Conservation (phyloP, 192 early-diverging fungal species). For the Paraglomus brasilianum region DNA sequence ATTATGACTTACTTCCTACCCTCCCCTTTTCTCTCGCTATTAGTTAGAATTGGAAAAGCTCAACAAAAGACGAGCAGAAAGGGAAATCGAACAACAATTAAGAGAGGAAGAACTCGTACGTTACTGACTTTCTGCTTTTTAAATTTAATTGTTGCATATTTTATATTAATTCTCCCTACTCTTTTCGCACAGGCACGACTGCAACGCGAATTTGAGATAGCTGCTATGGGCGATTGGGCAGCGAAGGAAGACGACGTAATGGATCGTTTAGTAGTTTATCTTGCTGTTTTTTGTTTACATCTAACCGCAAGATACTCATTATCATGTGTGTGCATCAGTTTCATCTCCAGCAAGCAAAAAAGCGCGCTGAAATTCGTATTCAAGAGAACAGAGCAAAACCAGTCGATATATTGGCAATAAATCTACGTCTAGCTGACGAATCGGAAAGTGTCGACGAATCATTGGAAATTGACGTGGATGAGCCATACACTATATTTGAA, state of each 20-base stretch:
- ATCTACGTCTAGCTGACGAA: slow-evolving; percentile 70
- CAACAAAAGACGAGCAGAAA: slow-evolving; percentile 72
- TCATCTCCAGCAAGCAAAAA: slow-evolving; percentile 87
- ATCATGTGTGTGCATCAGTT: slow-evolving; percentile 47
- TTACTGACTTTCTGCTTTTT: too few relatives aligned
- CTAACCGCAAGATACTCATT: background rate
- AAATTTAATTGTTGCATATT: too few relatives aligned
- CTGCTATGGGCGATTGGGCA: slow-evolving; percentile 95
- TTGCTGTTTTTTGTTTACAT: background rate
- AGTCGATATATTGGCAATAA: slow-evolving; percentile 92
- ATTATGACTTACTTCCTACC: too few relatives aligned
- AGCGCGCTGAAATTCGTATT: slow-evolving; percentile 89
- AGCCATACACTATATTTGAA: slow-evolving; percentile 82
- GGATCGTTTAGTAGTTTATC: background rate
- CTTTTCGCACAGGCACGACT: slow-evolving; percentile 33
- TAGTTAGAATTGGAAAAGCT: slow-evolving; percentile 76
- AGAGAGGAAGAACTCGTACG: slow-evolving; percentile 78
- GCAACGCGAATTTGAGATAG: slow-evolving; percentile 83
- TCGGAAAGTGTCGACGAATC: slow-evolving; percentile 70
- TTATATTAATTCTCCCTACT: too few relatives aligned
- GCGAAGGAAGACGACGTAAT: slow-evolving; percentile 77
- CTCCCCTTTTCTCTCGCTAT: too few relatives aligned
- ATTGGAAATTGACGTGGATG: slow-evolving; percentile 83
- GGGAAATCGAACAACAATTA: slow-evolving; percentile 78
- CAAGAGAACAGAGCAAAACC: slow-evolving; percentile 83